These are phyloP conservation scores for Verticillium dahliae DNA, from an alignment of 2,329 filamentous ascomycete species.

Conservation along the genomic window DNA sequence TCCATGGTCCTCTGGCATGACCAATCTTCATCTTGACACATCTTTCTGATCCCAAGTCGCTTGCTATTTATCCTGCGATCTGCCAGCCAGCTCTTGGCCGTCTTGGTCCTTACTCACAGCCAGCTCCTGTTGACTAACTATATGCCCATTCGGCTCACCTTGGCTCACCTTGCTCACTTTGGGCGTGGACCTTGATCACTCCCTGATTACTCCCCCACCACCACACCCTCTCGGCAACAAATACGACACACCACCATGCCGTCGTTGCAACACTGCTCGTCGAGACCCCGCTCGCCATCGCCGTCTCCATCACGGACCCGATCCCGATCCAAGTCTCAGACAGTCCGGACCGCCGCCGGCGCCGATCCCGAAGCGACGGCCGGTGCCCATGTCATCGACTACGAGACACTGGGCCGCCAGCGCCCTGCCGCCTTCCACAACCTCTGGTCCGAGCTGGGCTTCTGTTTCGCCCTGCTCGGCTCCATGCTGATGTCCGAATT, in stretches of 20 bases:
- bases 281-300: neutral
- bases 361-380: constrained; percentile 6
- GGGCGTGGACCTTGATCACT: neutral
- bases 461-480: constrained; percentile 54
- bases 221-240: neutral
- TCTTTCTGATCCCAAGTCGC: neutral
- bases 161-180: no score
- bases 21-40: neutral
- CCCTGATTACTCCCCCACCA: neutral
- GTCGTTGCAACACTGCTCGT: neutral
- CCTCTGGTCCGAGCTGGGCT: constrained; percentile 50
- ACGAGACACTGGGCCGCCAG: constrained; percentile 57
- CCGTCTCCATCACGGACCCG: neutral
- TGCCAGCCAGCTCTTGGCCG: neutral
- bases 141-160: no score
- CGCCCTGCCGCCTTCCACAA: constrained; percentile 50
- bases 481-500: constrained; percentile 65
- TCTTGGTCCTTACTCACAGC: neutral
- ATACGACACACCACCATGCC: neutral
- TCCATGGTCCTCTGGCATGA: neutral
- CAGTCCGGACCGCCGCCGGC: neutral
- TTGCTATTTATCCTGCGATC: neutral
- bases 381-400: constrained; percentile 17
- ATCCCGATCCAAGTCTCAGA: neutral
- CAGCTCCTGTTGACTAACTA: no score